Base-by-base conservation (phyloP, 1,139 yeast species). In the Trichomonascaceae sp. region DNA sequence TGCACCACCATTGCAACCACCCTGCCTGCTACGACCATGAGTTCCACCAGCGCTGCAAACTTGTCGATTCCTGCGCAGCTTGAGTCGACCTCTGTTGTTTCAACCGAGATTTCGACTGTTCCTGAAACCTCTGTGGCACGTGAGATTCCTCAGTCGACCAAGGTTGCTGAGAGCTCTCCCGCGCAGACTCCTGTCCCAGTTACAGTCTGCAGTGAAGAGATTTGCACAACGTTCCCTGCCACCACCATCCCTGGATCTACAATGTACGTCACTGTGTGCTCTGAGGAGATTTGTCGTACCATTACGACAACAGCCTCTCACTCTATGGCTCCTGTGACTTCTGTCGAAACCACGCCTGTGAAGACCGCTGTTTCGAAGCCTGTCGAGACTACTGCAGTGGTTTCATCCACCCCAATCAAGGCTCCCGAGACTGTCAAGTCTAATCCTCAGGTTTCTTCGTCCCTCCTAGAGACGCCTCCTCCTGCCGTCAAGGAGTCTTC, bases 231-330 rank as follows among this genome's bases (percentile, higher is more conserved):
- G 4, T 30, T 23, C 15, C 33, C 33, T 4, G 33, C 26, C 5
- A 16, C 17, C 13, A 32, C 34, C 8, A 27, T 32, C 14, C 13
- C 34, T 18, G 26, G 17, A 13, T 23, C 17, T 9, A 32, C 31
- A 5, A 32, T 32, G 8, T 32, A 28, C 15, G 16, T 28, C 8
- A 32, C 34, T 16, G 32, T 32, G 14, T 32, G 34, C 26, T n/a
- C 22, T 15, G 13, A 17, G 3, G 30, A 28, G n/a, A 17, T 28
- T 2, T 32, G 34, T 17, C 13, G 16, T 17, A 8, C 16, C 16
- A 25, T 32, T 13, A 27, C 31, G 3, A 32, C 34, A 5, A 32
- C 34, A 11, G 34, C 26, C 9, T 32, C 34, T 11, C 9, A 8
- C 11, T 20, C 23, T 8, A 11, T 20, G 9, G 8, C 4, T 15